Base-by-base conservation (phyloP, 2,329 filamentous ascomycete genomes). In the Rutstroemia sp. region DNA sequence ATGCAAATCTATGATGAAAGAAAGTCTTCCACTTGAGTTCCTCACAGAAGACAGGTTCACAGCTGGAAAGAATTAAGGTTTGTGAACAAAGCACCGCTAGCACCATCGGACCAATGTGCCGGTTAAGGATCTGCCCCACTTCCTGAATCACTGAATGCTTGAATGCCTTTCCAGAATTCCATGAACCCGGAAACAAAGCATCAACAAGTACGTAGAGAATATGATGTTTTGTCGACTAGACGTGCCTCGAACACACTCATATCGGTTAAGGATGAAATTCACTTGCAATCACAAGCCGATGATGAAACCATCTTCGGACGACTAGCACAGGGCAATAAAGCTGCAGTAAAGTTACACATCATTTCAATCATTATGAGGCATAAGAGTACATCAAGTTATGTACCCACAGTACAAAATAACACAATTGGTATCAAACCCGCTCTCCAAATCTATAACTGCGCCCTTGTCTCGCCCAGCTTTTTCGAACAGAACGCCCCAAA, bases 401-500 rank as follows among this genome's bases (percentile, higher is more conserved):
- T 34, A 34, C 30, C 9, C 4, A 10, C 5, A 10, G 30, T 12
- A 12, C 30, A 34, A 34, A 42, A n/a, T 4, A 42, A 19, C 16
- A 42, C 16, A 18, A 14, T 8, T 42, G 12, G 21, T 46, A 46
- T 23, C 49, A 12, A n/a, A n/a, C 7, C 46, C 19, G 6, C 9
- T 37, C n/a, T 25, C 46, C 46, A 37, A 45, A 6, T 14, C 65
- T 62, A 79, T 54, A 78, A 62, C 57, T 74, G 73, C 3, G 75
- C 67, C 50, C 64, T 65, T 3, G 63, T 62, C 25, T 70, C 70
- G 3, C 77, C 76, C 18, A 80, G 62, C 57, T 74, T 77, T 74
- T 87, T 90, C 10, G 82, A 80, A 54, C 80, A 80, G 65, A 95
- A 92, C 1, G 83, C 71, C 5, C 79, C 78, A 72, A 96, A 96